Percentiles rank a stretch among this genome's conserved stretches.
These are phyloP conservation scores for Microcyclospora pomicola DNA, from an alignment of 2,329 filamentous ascomycete species.

Conservation along the genomic window DNA sequence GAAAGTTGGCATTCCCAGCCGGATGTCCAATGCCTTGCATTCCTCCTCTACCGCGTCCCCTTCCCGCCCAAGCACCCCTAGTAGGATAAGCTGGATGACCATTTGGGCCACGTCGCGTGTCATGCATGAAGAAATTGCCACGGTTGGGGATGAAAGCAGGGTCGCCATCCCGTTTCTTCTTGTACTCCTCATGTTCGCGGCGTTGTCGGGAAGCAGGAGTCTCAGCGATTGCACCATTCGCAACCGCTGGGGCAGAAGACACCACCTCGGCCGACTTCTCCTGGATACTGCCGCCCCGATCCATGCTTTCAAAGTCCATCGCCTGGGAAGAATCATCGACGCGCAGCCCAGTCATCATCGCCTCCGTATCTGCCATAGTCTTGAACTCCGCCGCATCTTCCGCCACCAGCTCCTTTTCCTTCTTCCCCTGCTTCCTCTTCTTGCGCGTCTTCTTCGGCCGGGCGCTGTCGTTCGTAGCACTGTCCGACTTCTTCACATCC, in stretches of 20 bases:
- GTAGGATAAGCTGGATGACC: conserved; percentile 9
- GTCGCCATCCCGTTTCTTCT: conserved; percentile 73
- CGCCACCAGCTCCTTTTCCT: conserved; percentile 15
- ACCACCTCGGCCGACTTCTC: conserved; percentile 12
- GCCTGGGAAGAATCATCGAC: conserved; percentile 29
- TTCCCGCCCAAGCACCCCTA: conserved; percentile 27
- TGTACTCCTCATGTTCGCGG: conserved; percentile 82
- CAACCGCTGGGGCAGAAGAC: conserved; percentile 12
- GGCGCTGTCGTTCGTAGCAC: conserved; percentile 8
- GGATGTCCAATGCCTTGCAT: conserved; percentile 40
- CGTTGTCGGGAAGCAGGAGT: conserved; percentile 56
- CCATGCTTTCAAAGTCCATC: conserved; percentile 39
- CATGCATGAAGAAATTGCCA: conserved; percentile 94
- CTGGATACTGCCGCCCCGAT: conserved; percentile 24
- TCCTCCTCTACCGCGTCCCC: conserved; percentile 51
- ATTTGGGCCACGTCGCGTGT: conserved; percentile 45
- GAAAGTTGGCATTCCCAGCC: conserved; percentile 34
- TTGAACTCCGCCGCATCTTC: conserved; percentile 21
- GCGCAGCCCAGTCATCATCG: conserved; percentile 46
- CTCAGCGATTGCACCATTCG: conserved; percentile 28
- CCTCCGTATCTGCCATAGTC: conserved; percentile 42
- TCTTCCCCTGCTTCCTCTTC: conserved; percentile 15
- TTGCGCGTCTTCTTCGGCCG: conserved; percentile 23
- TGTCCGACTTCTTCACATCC: conserved; percentile 2
- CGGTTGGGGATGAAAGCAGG: conserved; percentile 89